phyloP scores from a whole-genome alignment of 192 early-diverging fungal species.

The Paraglomus occultum region DNA sequence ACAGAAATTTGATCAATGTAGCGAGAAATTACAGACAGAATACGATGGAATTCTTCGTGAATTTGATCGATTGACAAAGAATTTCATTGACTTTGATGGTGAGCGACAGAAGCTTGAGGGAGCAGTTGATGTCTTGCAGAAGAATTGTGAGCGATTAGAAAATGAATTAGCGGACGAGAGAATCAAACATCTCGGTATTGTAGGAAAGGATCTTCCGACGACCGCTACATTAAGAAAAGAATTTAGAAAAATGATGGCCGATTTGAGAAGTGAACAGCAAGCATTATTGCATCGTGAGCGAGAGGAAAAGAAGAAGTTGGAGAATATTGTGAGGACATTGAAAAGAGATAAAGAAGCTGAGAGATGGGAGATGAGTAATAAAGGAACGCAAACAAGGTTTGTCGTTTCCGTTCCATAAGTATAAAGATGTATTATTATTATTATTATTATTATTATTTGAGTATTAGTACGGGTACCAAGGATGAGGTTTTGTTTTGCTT shows the following conservation, averaged over 20 bases:
- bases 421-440: no score
- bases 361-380: conserved; percentile 19
- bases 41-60: conserved; percentile 43
- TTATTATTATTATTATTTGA: no score
- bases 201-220: conserved; percentile 14
- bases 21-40: conserved; percentile 33
- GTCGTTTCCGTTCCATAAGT: conserved; percentile 1
- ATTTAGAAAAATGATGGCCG: conserved; percentile 51
- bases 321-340: conserved; percentile 42
- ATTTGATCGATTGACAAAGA: conserved; percentile 43
- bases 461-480: no score
- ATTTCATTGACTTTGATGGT: conserved; percentile 42
- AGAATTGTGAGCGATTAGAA: conserved; percentile 33
- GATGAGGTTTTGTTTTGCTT: no score
- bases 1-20: conserved; percentile 31
- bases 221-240: conserved; percentile 54
- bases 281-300: conserved; percentile 46
- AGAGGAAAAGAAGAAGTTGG: conserved; percentile 47
- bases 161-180: conserved; percentile 37
- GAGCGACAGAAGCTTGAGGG: conserved; percentile 38
- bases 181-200: conserved; percentile 39
- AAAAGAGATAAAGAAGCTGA: conserved; percentile 40
- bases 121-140: conserved; percentile 32
- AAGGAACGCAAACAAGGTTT: conserved; percentile 26
- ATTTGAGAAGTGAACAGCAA: conserved; percentile 50